These are phyloP conservation scores for Chaetomium fimeti DNA, from an alignment of 495 filamentous ascomycete species.

Conservation along the genomic window DNA sequence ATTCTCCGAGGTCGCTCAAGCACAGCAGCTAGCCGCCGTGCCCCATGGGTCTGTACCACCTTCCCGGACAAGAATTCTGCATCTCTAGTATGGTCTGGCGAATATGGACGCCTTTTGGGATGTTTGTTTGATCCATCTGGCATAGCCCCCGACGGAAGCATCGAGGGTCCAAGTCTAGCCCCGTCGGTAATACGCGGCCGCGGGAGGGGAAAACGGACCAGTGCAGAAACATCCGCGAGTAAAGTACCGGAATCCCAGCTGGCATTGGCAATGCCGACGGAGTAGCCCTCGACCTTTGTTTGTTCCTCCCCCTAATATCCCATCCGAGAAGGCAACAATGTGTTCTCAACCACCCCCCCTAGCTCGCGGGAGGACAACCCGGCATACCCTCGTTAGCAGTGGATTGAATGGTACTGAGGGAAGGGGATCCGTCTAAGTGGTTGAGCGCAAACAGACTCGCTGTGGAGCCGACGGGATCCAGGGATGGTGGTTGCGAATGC, in stretches of 20 bases:
- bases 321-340: background rate
- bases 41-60: background rate
- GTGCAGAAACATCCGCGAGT: slow-evolving; percentile 14
- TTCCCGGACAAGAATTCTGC: background rate
- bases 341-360: background rate
- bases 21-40: background rate
- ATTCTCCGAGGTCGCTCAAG: slow-evolving; percentile 4
- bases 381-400: background rate
- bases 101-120: background rate
- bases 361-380: background rate
- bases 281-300: background rate
- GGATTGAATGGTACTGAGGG: background rate
- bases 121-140: background rate
- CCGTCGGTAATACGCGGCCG: background rate
- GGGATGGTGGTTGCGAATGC: background rate
- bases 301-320: background rate
- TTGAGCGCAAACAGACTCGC: slow-evolving; percentile 6
- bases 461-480: slow-evolving; percentile 3
- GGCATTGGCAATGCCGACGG: background rate
- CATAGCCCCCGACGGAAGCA: background rate
- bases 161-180: background rate
- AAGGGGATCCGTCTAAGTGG: background rate
- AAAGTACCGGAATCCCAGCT: background rate
- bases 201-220: slow-evolving; percentile 6
- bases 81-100: background rate